phyloP scores from a whole-genome alignment of 2,329 filamentous ascomycete genomes.

The Colletotrichum navitas region DNA sequence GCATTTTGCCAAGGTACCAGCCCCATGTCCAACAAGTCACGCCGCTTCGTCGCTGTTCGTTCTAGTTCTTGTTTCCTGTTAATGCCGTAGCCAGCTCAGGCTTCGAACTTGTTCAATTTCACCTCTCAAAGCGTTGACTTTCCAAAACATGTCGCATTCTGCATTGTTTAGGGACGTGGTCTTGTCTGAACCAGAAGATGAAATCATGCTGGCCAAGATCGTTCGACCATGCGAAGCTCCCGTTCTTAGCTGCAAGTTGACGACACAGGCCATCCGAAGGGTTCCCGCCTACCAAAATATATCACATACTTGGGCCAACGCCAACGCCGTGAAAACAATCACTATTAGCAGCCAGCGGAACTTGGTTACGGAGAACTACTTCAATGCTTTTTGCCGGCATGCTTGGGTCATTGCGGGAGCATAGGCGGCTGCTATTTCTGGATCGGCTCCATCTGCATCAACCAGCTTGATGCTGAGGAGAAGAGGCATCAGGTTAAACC shows the following conservation, averaged over 20 bases:
- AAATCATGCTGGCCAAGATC: neutral
- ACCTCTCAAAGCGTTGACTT: neutral
- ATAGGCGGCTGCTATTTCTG: neutral
- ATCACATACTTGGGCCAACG: neutral
- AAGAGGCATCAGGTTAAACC: neutral
- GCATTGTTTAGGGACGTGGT: neutral
- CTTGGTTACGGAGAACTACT: neutral
- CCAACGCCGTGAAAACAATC: neutral
- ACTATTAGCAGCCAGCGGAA: too few species aligned
- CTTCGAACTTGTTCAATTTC: neutral
- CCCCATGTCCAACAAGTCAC: neutral
- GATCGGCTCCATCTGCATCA: neutral
- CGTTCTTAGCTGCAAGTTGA: neutral
- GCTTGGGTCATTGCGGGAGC: neutral
- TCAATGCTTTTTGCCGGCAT: neutral
- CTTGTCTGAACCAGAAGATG: neutral
- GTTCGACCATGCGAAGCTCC: neutral
- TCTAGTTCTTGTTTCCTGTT: neutral
- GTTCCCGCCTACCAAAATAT: neutral
- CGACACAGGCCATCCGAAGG: neutral
- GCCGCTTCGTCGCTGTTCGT: neutral
- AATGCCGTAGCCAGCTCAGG: too few species aligned
- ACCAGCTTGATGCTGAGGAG: neutral
- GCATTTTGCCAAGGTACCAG: neutral
- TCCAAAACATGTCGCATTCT: neutral